A percentile compares a stretch with the other conserved stretches of the same genome.
phyloP scores from a whole-genome alignment of 352 stramenopile species.

The Phytophthora macrochlamydospora region DNA sequence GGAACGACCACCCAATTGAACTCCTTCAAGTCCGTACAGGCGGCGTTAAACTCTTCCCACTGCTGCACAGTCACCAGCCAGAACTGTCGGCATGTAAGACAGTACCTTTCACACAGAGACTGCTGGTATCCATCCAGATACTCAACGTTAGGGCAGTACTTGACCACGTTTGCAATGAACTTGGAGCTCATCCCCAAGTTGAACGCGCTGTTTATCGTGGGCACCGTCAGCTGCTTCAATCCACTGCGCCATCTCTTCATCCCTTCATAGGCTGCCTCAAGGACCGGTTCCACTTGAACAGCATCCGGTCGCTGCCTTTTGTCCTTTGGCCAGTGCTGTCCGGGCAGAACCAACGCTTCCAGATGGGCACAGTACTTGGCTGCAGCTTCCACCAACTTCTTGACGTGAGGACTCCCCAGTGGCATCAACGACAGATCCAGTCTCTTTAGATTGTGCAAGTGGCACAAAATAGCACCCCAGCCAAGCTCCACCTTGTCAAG shows the following conservation, averaged over 20 bases:
- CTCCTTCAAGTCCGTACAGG: slow-evolving; percentile 18
- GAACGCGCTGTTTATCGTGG: slow-evolving; percentile 1
- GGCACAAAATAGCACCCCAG: no score
- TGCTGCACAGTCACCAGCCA: slow-evolving; percentile 11
- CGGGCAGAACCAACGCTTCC: background rate
- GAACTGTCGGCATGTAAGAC: slow-evolving; percentile 18
- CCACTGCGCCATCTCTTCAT: slow-evolving; percentile 3
- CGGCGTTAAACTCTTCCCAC: slow-evolving; percentile 2
- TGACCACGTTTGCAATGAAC: slow-evolving; percentile 21
- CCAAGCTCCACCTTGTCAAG: no score
- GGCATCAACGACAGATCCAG: background rate
- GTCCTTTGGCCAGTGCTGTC: background rate
- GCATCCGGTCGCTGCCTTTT: background rate
- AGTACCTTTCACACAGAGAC: slow-evolving; percentile 24
- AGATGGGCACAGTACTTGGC: background rate
- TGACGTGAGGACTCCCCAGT: background rate
- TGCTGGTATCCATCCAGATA: slow-evolving; percentile 24
- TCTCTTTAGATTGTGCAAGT: background rate
- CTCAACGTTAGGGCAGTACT: slow-evolving; percentile 16
- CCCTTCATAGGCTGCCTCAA: background rate
- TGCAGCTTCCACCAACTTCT: background rate
- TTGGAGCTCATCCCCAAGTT: slow-evolving; percentile 1
- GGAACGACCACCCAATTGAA: slow-evolving; percentile 31
- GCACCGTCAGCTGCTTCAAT: slow-evolving; percentile 17
- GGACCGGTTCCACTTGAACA: background rate